Percentiles rank a stretch among this genome's conserved stretches.
Conservation (phyloP, 1,284 basidiomycete genomes). For the Puccinia coronata region DNA sequence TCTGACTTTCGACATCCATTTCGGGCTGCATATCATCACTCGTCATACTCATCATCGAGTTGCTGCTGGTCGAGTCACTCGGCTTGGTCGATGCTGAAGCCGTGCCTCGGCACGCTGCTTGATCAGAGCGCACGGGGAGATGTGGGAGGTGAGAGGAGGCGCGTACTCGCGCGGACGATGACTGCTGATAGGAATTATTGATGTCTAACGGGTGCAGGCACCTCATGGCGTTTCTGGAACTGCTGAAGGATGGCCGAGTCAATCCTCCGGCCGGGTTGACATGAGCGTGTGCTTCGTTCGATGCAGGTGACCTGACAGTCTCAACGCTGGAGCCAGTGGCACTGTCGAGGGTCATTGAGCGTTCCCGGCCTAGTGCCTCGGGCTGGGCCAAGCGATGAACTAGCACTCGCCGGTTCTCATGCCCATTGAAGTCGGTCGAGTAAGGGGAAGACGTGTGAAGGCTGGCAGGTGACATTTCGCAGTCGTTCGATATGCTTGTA, state of each 20-base stretch:
- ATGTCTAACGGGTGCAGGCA: neutral
- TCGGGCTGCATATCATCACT: no score
- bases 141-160: neutral
- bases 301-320: neutral
- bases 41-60: no score
- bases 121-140: neutral
- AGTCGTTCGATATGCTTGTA: neutral
- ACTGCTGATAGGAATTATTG: constrained; percentile 1
- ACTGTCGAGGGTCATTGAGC: constrained; percentile 3
- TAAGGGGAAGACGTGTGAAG: neutral
- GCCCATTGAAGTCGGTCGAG: neutral
- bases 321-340: constrained; percentile 11
- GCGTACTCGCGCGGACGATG: neutral
- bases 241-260: neutral
- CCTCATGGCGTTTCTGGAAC: neutral
- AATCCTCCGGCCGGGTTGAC: neutral
- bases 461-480: neutral
- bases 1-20: no score
- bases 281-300: neutral
- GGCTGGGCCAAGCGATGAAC: neutral
- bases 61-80: no score
- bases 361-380: neutral
- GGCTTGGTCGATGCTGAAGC: no score
- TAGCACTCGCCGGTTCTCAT: neutral
- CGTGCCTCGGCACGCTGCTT: no score